Conservation (phyloP, 2,329 filamentous ascomycete genomes). For the Tolypocladium pustulatum region DNA sequence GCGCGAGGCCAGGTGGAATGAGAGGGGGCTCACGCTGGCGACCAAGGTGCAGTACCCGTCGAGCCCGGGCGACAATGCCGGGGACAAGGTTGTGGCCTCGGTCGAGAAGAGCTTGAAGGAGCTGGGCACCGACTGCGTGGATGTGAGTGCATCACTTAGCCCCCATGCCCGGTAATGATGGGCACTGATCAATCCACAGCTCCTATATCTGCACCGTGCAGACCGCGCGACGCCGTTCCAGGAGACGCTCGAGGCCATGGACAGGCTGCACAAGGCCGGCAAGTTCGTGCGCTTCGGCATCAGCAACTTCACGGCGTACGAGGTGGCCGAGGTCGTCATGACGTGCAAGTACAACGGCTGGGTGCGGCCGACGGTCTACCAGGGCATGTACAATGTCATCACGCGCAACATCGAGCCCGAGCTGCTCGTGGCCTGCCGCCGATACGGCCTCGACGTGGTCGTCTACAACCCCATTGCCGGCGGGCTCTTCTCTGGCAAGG, state of each 20-base stretch:
- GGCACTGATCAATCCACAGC: conserved; percentile 13
- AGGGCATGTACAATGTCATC: conserved; percentile 81
- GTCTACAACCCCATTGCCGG: conserved; percentile 77
- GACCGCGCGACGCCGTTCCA: conserved; percentile 62
- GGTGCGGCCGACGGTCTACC: conserved; percentile 76
- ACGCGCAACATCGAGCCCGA: conserved; percentile 67
- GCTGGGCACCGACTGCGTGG: conserved; percentile 61
- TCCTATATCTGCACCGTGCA: conserved; percentile 27
- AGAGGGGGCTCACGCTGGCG: conserved; percentile 65
- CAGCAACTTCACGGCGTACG: conserved; percentile 77
- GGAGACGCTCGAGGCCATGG: conserved; percentile 66
- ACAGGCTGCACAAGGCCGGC: conserved; percentile 75
- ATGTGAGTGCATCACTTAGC: conserved; percentile 33
- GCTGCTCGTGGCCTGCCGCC: conserved; percentile 60
- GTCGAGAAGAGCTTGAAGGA: conserved; percentile 61
- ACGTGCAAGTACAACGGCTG: conserved; percentile 70
- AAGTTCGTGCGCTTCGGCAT: conserved; percentile 76
- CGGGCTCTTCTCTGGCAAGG: conserved; percentile 71
- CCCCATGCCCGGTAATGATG: not conserved
- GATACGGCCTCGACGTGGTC: conserved; percentile 70
- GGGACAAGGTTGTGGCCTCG: conserved; percentile 51
- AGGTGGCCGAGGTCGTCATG: conserved; percentile 76
- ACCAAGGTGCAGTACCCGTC: conserved; percentile 64
- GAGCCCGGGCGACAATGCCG: conserved; percentile 48
- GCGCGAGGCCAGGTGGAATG: conserved; percentile 63